Conservation (phyloP, 1,284 basidiomycete species). For the Ceratobasidium papillatum region DNA sequence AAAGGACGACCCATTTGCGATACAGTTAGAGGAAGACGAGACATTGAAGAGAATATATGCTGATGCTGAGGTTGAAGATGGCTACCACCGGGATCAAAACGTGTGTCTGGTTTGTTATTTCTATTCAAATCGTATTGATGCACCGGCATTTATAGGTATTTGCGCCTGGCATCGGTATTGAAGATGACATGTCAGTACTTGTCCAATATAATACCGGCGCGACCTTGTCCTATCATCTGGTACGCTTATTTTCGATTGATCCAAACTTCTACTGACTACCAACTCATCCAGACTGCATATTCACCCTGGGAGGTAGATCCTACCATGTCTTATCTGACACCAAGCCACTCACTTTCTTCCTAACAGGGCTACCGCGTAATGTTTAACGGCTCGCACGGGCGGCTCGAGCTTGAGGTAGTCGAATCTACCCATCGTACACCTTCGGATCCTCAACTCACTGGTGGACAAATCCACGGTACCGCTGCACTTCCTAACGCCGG, state of each 20-base stretch:
- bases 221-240: slow-evolving; percentile 65
- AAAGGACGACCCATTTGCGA: slow-evolving; percentile 61
- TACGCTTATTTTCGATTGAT: slow-evolving; percentile 43
- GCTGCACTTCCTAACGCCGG: slow-evolving; percentile 60
- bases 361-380: slow-evolving; percentile 61
- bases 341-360: neutral
- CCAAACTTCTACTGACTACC: neutral
- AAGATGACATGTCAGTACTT: slow-evolving; percentile 65
- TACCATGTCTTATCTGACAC: too few species aligned
- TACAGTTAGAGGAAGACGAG: slow-evolving; percentile 59
- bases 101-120: slow-evolving; percentile 48
- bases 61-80: slow-evolving; percentile 58
- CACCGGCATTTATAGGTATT: slow-evolving; percentile 55
- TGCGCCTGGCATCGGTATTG: slow-evolving; percentile 62
- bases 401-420: slow-evolving; percentile 64
- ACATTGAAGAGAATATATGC: slow-evolving; percentile 60
- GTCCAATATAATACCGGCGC: slow-evolving; percentile 61
- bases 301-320: slow-evolving; percentile 53
- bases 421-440: slow-evolving; percentile 56
- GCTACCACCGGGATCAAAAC: slow-evolving; percentile 57
- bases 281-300: slow-evolving; percentile 52
- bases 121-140: neutral
- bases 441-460: slow-evolving; percentile 50
- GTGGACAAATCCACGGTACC: slow-evolving; percentile 58
- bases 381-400: slow-evolving; percentile 64